These are phyloP conservation scores for Panaeolus papilionaceus DNA, from an alignment of 768 basidiomycete genomes.

Conservation along the genomic window DNA sequence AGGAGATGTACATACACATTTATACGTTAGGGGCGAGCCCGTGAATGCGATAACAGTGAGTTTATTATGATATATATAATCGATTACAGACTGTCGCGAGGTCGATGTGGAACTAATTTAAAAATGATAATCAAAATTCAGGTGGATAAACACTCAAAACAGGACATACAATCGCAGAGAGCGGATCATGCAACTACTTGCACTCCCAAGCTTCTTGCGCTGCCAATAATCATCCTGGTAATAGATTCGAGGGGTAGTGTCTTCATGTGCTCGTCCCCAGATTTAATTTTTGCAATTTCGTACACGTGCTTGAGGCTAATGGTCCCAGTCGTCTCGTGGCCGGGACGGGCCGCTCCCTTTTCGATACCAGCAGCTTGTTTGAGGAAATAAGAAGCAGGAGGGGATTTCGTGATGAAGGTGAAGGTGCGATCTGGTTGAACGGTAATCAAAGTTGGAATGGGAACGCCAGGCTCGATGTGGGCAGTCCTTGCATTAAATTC, in stretches of 20 bases:
- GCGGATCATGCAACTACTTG: slow-evolving; percentile 81
- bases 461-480: slow-evolving; percentile 83
- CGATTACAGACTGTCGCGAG: slow-evolving; percentile 9
- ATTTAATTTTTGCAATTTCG: slow-evolving; percentile 98
- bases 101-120: slow-evolving; percentile 11
- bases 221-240: slow-evolving; percentile 87
- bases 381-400: slow-evolving; percentile 88
- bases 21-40: slow-evolving; percentile 12
- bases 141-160: slow-evolving; percentile 16
- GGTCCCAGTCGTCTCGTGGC: slow-evolving; percentile 79
- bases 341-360: slow-evolving; percentile 86
- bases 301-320: slow-evolving; percentile 96
- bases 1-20: not conserved
- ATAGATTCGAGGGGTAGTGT: slow-evolving; percentile 88
- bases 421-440: slow-evolving; percentile 96
- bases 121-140: slow-evolving; percentile 18
- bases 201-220: slow-evolving; percentile 87
- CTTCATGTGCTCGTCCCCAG: slow-evolving; percentile 86
- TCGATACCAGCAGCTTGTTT: slow-evolving; percentile 91
- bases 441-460: slow-evolving; percentile 90
- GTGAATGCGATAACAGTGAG: slow-evolving; percentile 4
- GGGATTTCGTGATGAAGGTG: slow-evolving; percentile 91
- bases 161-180: slow-evolving; percentile 14
- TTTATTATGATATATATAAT: slow-evolving; percentile 17
- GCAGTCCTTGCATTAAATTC: slow-evolving; percentile 99